Evolutionary conservation across 768 basidiomycete species (phyloP).

Genomic region (Boletus sp.): DNA sequence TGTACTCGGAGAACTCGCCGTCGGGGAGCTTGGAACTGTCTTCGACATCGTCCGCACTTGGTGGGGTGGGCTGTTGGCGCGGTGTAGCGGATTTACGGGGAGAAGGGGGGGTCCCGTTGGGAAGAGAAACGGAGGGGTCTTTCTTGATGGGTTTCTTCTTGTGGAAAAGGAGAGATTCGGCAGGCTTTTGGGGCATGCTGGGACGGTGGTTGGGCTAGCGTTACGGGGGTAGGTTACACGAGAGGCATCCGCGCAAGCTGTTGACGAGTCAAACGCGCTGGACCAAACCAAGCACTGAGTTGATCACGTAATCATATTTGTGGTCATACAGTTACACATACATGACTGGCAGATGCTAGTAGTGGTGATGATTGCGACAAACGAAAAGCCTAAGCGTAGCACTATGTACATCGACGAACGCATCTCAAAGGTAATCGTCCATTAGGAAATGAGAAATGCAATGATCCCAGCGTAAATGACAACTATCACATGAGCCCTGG

Average conservation of each 20-base stretch:
- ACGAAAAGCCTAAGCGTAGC: conserved; percentile 10
- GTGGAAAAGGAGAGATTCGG: conserved; percentile 61
- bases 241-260: conserved; percentile 2
- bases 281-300: conserved; percentile 9
- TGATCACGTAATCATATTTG: conserved; percentile 27
- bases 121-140: conserved; percentile 11
- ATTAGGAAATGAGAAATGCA: conserved; percentile 23
- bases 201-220: not conserved
- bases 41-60: conserved; percentile 46
- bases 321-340: conserved; percentile 14
- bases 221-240: not conserved
- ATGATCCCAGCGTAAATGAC: conserved; percentile 21
- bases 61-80: conserved; percentile 40
- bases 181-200: conserved; percentile 31
- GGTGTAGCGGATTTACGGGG: conserved; percentile 39
- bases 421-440: conserved; percentile 25
- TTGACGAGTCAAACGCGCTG: too few species aligned
- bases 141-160: conserved; percentile 52
- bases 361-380: conserved; percentile 14
- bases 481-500: conserved; percentile 17
- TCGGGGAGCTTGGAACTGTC: conserved; percentile 58
- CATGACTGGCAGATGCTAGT: conserved; percentile 15
- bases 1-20: conserved; percentile 71
- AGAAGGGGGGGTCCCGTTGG: conserved; percentile 20
- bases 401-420: conserved; percentile 32